Base-by-base conservation (phyloP, 2,329 filamentous ascomycete genomes). In the Trichoderma hamatum region DNA sequence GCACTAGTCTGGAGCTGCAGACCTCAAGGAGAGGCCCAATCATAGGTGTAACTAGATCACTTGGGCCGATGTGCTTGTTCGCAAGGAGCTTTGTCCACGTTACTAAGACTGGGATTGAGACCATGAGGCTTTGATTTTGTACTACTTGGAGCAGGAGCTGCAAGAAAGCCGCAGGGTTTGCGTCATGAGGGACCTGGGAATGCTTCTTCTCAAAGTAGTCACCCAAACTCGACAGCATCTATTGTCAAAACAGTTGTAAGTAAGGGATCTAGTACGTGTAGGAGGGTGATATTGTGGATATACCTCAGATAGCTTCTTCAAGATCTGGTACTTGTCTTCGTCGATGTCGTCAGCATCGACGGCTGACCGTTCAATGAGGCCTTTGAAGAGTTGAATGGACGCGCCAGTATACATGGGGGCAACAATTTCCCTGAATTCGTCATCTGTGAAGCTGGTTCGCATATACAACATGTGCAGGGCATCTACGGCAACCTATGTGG, bases 251-350 rank as follows among this genome's bases (percentile, higher is more conserved):
- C 16, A 51, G 26, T 30, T 28, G 56, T 70, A 39, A 70, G 68
- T 6, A 24, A n/a, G 28, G 19, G 10, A n/a, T 30, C 19, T n/a
- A 30, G 16, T n/a, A 16, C 16, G 21, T 30, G 46, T 26, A 16
- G 24, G 7, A 66, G 55, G 32, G 34, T 55, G 46, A 14, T 13
- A 30, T 54, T 21, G 34, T 32, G 34, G 16, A 73, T 81, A 72
- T 84, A 94, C 92, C 87, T 99, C 96, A 1, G 94, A 94, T 58
- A 98, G 88, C 80, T 97, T 97, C 82, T 98, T 98, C 51, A 92
- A 89, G 73, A 97, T 89, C 67, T 93, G 89, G 78, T 99, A 98
- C 77, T 94, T 96, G 75, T 94, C 90, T 75, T 97, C 93, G 73
- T 97, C 92, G 69, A 97, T 89, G 74, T 97, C 91, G 70, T 92